Base-by-base conservation (phyloP, 2,329 filamentous ascomycete genomes). In the Claviceps quebecensis region DNA sequence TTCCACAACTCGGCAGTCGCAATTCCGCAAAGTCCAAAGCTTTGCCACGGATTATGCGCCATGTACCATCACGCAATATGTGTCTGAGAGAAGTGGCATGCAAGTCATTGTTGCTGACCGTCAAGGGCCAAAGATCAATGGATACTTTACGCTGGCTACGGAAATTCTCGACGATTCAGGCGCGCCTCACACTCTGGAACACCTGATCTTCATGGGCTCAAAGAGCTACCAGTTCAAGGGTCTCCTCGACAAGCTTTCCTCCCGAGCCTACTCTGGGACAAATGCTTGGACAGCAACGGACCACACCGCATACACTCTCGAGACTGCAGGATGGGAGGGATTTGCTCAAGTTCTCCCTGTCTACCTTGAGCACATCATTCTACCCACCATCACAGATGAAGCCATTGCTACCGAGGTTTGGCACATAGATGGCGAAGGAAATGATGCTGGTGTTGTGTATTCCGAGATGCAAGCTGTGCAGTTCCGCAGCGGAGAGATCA, bases 391-490 rank as follows among this genome's bases (percentile, higher is more conserved):
- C 54, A 97, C 90, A 1, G 91, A 98, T 66, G 86, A 90, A 52
- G 88, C 82, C 11, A 96, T 94, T 64, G 84, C 91, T 57, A 98
- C 93, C 2, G 93, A 98, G 67, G 93, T 98, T 1, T 89, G 95
- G 70, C 93, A 98, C 65, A 80, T 98, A 51, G 88, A 98, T 63
- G 91, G 88, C 16, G 81, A 87, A 58, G 93, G 93, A 52, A 86
- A 97, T 56, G 93, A 98, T 75, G 93, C 93, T 43, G 93, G 89
- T 56, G 90, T 96, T 1, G 93, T 98, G 8, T 98, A 98, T 68
- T 96, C 91, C 0, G 93, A 98, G 69, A 98, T 98, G 93, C 93
- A 98, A 68, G 93, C 84, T 23, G 82, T 95, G 2, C 86, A 97
- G 63, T 95, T 95, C 63, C 83, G 81, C 49, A 83, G 86, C 57